A percentile compares a stretch with the other conserved stretches of the same genome.
Conservation (phyloP, 768 basidiomycete species). For the Stropharia rugosoannulata region DNA sequence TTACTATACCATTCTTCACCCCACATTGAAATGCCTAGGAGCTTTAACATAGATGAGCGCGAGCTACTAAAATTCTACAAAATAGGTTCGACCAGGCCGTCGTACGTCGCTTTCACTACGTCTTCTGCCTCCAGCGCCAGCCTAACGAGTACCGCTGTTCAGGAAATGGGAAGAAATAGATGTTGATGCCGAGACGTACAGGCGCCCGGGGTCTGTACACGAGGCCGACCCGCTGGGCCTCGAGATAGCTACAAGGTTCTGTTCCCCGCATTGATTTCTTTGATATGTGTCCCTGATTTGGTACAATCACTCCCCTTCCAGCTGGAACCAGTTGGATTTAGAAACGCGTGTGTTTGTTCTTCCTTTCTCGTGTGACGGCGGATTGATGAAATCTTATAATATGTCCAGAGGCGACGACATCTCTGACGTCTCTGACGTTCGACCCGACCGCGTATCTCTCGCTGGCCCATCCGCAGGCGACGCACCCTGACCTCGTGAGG, state of each 20-base stretch:
- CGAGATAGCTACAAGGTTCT: conserved; percentile 40
- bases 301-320: conserved; percentile 21
- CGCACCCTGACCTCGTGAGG: conserved; percentile 81
- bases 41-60: conserved; percentile 75
- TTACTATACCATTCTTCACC: too few relatives aligned
- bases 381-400: neutral
- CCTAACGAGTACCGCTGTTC: neutral
- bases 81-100: conserved; percentile 72
- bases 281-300: conserved; percentile 5
- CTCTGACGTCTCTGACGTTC: conserved; percentile 90
- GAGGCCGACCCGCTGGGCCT: conserved; percentile 71
- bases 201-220: conserved; percentile 37
- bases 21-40: conserved; percentile 15
- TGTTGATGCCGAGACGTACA: conserved; percentile 65
- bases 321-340: conserved; percentile 66
- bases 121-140: neutral
- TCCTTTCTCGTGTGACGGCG: neutral
- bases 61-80: conserved; percentile 84
- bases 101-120: conserved; percentile 38
- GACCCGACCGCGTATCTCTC: conserved; percentile 93
- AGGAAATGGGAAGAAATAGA: conserved; percentile 92
- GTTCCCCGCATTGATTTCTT: conserved; percentile 18
- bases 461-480: conserved; percentile 89
- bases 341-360: conserved; percentile 66
- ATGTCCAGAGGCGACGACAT: conserved; percentile 65